Percentiles rank a stretch among this genome's conserved stretches.
phyloP scores from a whole-genome alignment of 83 land plant species.

The Thuja plicata region DNA sequence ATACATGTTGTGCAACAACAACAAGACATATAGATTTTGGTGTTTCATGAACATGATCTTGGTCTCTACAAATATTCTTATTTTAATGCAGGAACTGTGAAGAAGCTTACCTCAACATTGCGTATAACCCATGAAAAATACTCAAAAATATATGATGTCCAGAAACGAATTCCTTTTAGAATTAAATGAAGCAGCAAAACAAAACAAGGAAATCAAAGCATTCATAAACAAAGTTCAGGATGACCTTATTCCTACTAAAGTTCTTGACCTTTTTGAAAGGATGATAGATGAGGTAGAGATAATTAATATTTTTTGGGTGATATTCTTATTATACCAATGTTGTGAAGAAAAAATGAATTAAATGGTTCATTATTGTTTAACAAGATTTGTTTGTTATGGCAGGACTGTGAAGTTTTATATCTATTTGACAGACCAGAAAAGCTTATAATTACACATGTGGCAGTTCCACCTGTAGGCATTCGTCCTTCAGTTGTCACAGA shows the following conservation, averaged over 20 bases:
- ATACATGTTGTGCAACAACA: neutral
- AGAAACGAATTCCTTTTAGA: slow-evolving; percentile 43
- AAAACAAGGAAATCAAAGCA: slow-evolving; percentile 55
- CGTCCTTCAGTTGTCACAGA: slow-evolving; percentile 86
- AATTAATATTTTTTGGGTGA: no score
- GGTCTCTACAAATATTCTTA: neutral
- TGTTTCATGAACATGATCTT: neutral
- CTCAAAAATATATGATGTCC: slow-evolving; percentile 46
- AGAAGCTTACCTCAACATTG: slow-evolving; percentile 53
- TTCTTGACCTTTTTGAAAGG: no score
- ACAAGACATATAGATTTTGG: neutral
- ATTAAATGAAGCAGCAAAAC: slow-evolving; percentile 59
- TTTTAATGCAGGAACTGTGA: slow-evolving; percentile 55
- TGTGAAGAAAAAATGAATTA: neutral
- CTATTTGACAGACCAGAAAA: slow-evolving; percentile 91
- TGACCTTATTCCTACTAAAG: slow-evolving; percentile 69
- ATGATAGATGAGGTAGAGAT: no score
- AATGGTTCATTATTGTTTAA: slow-evolving; percentile 10
- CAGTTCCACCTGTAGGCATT: slow-evolving; percentile 83
- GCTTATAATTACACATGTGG: slow-evolving; percentile 73
- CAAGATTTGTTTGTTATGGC: slow-evolving; percentile 8
- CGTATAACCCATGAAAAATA: slow-evolving; percentile 76
- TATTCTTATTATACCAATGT: no score
- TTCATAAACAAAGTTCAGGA: slow-evolving; percentile 35
- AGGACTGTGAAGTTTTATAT: slow-evolving; percentile 92